Evolutionary conservation across 75 land plant genomes (phyloP).

Genomic region (Pinus albicaulis): DNA sequence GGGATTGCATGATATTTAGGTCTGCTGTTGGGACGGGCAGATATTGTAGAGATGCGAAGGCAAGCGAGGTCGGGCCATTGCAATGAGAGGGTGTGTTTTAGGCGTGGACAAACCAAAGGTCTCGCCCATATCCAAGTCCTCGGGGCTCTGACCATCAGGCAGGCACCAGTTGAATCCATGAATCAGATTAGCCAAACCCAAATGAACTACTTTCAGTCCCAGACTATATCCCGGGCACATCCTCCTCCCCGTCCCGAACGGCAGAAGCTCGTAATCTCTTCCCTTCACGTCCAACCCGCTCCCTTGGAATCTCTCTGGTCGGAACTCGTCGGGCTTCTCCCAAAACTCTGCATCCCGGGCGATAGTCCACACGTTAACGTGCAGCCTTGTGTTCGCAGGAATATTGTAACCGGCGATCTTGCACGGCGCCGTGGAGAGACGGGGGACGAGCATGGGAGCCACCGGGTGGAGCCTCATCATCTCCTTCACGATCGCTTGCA

Average conservation of each 20-base stretch:
- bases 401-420: constrained; percentile 27
- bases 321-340: constrained; percentile 26
- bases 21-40: not conserved
- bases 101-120: constrained; percentile 55
- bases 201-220: constrained; percentile 44
- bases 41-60: constrained; percentile 31
- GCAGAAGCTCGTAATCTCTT: constrained; percentile 26
- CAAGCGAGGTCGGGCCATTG: constrained; percentile 32
- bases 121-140: constrained; percentile 61
- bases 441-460: constrained; percentile 27
- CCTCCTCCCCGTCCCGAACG: constrained; percentile 26
- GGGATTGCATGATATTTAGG: too few species aligned
- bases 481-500: constrained; percentile 19
- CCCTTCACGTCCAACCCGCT: constrained; percentile 28
- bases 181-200: constrained; percentile 50
- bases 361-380: constrained; percentile 34
- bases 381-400: constrained; percentile 26
- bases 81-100: constrained; percentile 32
- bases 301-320: constrained; percentile 26
- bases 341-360: constrained; percentile 12
- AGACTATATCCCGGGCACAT: constrained; percentile 40
- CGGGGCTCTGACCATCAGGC: constrained; percentile 30
- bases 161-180: constrained; percentile 60
- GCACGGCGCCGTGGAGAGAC: constrained; percentile 16
- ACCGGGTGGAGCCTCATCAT: constrained; percentile 29